phyloP scores from a whole-genome alignment of 1,284 basidiomycete species.

The Coniophora puteana region DNA sequence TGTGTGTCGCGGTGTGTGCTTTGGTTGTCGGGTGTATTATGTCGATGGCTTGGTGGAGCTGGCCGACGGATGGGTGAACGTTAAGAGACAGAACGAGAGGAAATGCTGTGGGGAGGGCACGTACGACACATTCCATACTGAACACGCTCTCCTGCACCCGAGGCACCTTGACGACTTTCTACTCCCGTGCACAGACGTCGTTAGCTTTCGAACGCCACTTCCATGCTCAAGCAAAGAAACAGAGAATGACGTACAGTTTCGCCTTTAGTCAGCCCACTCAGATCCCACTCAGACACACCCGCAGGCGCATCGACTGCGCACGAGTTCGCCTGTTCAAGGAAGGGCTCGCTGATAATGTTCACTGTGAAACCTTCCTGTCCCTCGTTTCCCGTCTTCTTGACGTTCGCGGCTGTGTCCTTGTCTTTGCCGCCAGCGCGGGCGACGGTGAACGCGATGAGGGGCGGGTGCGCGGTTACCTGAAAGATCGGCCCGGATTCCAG shows the following conservation, averaged over 20 bases:
- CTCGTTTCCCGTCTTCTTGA: slow-evolving; percentile 49
- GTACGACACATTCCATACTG: slow-evolving; percentile 64
- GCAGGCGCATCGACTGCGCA: slow-evolving; percentile 56
- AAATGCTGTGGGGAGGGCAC: not conserved
- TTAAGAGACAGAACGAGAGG: not conserved
- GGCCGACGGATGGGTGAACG: not conserved
- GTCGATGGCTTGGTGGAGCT: slow-evolving; percentile 44
- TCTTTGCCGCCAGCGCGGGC: too few species aligned
- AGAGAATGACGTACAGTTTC: slow-evolving; percentile 38
- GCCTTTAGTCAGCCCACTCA: slow-evolving; percentile 60
- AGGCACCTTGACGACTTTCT: slow-evolving; percentile 55
- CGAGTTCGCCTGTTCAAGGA: slow-evolving; percentile 61
- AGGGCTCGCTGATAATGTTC: slow-evolving; percentile 71
- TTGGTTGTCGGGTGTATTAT: slow-evolving; percentile 38
- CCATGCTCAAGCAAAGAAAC: not conserved
- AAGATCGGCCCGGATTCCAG: not conserved
- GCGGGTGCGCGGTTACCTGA: slow-evolving; percentile 48
- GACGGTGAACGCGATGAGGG: slow-evolving; percentile 51
- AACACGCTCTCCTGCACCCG: slow-evolving; percentile 71
- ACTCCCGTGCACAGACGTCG: too few species aligned
- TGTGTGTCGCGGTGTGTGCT: slow-evolving; percentile 36
- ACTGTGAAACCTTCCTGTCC: slow-evolving; percentile 60
- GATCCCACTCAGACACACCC: slow-evolving; percentile 60
- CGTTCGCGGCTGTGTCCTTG: slow-evolving; percentile 64
- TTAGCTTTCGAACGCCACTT: too few species aligned